Evolutionary conservation across 73 alveolate species (phyloP).

Genomic region (Tetrahymena elliotti): DNA sequence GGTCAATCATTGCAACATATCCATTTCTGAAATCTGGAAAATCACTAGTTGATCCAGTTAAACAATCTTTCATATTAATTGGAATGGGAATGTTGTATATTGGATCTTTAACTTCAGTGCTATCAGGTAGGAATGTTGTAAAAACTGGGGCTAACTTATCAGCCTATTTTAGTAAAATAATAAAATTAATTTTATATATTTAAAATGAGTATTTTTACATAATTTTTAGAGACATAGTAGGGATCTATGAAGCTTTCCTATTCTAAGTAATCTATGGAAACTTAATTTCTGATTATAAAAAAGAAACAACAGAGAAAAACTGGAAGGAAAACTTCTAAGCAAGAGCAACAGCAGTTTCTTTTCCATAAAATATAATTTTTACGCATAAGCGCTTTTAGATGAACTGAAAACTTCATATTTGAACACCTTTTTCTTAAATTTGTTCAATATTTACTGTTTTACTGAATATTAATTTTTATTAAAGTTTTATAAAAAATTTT

Average conservation of each 20-base stretch:
- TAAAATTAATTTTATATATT: neutral
- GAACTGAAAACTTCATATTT: slow-evolving; percentile 14
- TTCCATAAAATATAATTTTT: slow-evolving; percentile 84
- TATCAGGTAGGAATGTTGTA: neutral
- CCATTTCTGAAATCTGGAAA: slow-evolving; percentile 21
- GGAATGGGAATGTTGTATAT: neutral
- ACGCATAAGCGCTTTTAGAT: slow-evolving; percentile 70
- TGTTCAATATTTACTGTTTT: neutral
- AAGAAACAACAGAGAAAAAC: slow-evolving; percentile 16
- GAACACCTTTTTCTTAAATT: neutral
- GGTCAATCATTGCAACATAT: slow-evolving; percentile 4
- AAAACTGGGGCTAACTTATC: neutral
- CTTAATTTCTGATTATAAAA: neutral
- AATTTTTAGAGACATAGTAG: neutral
- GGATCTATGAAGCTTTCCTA: neutral
- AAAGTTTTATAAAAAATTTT: neutral
- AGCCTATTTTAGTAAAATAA: neutral
- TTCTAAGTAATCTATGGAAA: neutral
- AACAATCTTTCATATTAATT: neutral
- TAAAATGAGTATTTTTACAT: neutral
- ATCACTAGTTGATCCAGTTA: neutral
- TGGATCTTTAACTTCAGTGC: neutral
- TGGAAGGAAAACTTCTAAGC: slow-evolving; percentile 76
- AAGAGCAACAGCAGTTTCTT: slow-evolving; percentile 73
- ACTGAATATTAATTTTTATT: neutral